These are phyloP conservation scores for Neobulgaria alba DNA, from an alignment of 2,329 filamentous ascomycete genomes.

Conservation along the genomic window DNA sequence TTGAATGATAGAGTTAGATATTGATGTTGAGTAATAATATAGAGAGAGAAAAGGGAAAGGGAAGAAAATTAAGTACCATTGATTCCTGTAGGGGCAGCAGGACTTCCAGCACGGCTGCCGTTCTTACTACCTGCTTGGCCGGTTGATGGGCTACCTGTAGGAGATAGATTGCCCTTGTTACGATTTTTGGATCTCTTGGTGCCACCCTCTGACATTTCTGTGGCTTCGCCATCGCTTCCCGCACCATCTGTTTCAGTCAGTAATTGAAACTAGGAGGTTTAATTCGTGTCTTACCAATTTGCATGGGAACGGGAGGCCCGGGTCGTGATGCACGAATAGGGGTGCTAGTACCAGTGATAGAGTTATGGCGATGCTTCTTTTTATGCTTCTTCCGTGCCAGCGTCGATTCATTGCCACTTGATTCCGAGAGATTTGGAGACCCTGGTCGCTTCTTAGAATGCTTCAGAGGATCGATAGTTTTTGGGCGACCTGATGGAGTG, in stretches of 20 bases:
- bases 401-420: conserved; percentile 81
- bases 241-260: no score
- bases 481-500: conserved; percentile 51
- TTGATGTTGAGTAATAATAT: no score
- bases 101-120: conserved; percentile 27
- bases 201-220: conserved; percentile 55
- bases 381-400: conserved; percentile 61
- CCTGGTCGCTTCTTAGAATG: conserved; percentile 65
- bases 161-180: no score
- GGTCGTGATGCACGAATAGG: conserved; percentile 38
- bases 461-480: conserved; percentile 42
- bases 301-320: conserved; percentile 22
- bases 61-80: no score
- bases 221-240: no score
- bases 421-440: conserved; percentile 77
- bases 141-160: conserved; percentile 39
- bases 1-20: no score
- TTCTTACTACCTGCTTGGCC: conserved; percentile 40
- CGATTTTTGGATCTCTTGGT: no score
- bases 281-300: conserved; percentile 44
- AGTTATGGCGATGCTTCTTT: conserved; percentile 50
- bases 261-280: no score
- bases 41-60: no score
- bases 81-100: conserved; percentile 11
- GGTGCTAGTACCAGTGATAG: conserved; percentile 46